A percentile compares a stretch with the other conserved stretches of the same genome.
Conservation (phyloP, 2,329 filamentous ascomycete genomes). For the Botrytis fabae region DNA sequence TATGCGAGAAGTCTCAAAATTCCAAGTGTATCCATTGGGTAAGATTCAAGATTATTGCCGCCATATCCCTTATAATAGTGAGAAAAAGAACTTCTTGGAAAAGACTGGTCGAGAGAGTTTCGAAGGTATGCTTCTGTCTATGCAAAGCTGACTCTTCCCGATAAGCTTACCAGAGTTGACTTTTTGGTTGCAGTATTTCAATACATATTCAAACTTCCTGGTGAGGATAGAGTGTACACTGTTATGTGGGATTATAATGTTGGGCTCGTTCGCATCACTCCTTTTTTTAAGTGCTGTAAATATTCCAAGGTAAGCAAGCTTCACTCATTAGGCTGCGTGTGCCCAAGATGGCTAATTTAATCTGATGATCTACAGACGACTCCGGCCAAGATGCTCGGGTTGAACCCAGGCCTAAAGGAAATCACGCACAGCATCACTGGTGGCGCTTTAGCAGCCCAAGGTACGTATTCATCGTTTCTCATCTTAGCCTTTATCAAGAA, state of each 20-base stretch:
- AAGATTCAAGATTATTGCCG: slow-evolving; percentile 61
- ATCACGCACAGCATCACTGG: slow-evolving; percentile 94
- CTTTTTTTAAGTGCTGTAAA: slow-evolving; percentile 88
- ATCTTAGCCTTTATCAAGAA: neutral
- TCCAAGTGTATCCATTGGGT: slow-evolving; percentile 65
- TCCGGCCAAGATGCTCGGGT: slow-evolving; percentile 76
- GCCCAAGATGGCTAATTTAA: slow-evolving; percentile 1
- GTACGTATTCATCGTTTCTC: slow-evolving; percentile 46
- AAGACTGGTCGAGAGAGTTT: slow-evolving; percentile 88
- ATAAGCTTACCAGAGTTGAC: slow-evolving; percentile 16
- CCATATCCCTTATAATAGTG: slow-evolving; percentile 92
- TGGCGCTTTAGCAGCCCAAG: slow-evolving; percentile 86
- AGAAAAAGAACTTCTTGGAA: slow-evolving; percentile 83
- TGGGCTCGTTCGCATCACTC: slow-evolving; percentile 89
- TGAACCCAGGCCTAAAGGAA: slow-evolving; percentile 81
- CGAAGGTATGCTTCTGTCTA: slow-evolving; percentile 63
- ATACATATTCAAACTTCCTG: slow-evolving; percentile 75
- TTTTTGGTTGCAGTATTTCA: slow-evolving; percentile 65
- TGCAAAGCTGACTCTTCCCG: slow-evolving; percentile 16
- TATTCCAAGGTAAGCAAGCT: slow-evolving; percentile 72
- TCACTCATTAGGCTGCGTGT: neutral
- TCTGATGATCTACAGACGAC: slow-evolving; percentile 62
- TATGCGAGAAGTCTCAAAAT: slow-evolving; percentile 58
- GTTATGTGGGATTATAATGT: slow-evolving; percentile 98
- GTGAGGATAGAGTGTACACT: slow-evolving; percentile 64